Percentiles rank a stretch among this genome's conserved stretches.
These are phyloP conservation scores for Amaranthus hypochondriacus DNA, from an alignment of 148 eudicot genomes.

Conservation along the genomic window DNA sequence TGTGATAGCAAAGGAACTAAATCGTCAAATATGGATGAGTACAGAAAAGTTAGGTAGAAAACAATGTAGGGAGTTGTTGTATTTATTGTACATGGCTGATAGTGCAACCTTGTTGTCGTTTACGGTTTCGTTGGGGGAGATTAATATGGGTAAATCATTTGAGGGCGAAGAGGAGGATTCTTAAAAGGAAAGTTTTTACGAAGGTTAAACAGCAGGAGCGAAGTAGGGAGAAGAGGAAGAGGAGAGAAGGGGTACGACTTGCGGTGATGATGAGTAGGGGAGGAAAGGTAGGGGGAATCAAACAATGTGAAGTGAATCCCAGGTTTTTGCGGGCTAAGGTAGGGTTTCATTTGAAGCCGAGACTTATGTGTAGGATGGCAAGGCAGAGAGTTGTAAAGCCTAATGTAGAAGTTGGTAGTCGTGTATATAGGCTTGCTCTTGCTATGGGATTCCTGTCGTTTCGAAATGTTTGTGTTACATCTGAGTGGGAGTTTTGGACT, in stretches of 20 bases:
- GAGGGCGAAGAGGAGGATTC: conserved; percentile 24
- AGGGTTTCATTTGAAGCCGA: conserved; percentile 25
- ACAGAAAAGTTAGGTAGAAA: conserved; percentile 24
- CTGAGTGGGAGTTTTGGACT: conserved; percentile 34
- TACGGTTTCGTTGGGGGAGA: conserved; percentile 28
- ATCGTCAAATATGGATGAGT: conserved; percentile 27
- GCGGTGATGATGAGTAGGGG: conserved; percentile 14
- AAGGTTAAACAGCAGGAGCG: conserved; percentile 18
- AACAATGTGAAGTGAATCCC: not conserved
- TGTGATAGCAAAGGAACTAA: conserved; percentile 30
- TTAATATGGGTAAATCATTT: conserved; percentile 28
- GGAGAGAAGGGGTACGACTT: conserved; percentile 9
- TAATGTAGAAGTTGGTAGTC: conserved; percentile 29
- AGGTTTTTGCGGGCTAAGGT: conserved; percentile 8
- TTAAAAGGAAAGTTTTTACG: conserved; percentile 16
- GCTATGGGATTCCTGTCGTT: conserved; percentile 35
- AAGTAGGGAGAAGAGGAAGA: conserved; percentile 12
- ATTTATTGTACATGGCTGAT: conserved; percentile 35
- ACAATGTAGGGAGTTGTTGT: conserved; percentile 35
- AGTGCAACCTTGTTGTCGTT: conserved; percentile 32
- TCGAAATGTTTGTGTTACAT: conserved; percentile 32
- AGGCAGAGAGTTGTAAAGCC: conserved; percentile 14
- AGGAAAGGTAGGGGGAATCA: conserved; percentile 10
- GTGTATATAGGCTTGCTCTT: conserved; percentile 35
- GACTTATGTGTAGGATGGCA: conserved; percentile 1